A percentile compares a stretch with the other conserved stretches of the same genome.
These are phyloP conservation scores for Phaeodactylum tricornutum DNA, from an alignment of 108 stramenopile species.

Conservation along the genomic window DNA sequence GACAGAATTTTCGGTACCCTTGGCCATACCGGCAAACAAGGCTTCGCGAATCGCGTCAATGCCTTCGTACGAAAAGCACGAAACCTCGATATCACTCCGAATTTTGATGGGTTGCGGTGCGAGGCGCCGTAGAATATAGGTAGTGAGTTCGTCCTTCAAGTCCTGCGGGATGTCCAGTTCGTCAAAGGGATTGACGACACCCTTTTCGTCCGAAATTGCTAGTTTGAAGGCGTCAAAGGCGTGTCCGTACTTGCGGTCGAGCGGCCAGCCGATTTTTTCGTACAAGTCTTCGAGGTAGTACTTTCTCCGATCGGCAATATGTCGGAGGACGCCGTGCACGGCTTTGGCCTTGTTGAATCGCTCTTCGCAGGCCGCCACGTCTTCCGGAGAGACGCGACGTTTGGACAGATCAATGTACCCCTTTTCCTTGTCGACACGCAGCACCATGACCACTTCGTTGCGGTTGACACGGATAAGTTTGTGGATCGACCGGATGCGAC, in stretches of 20 bases:
- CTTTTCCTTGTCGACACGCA: constrained; percentile 98
- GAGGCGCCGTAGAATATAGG: constrained; percentile 81
- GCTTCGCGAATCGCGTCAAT: constrained; percentile 97
- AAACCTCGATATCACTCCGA: constrained; percentile 96
- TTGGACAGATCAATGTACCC: constrained; percentile 99
- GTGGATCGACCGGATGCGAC: constrained; percentile 98
- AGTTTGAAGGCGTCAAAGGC: constrained; percentile 98
- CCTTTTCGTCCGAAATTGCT: constrained; percentile 77
- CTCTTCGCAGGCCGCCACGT: constrained; percentile 96
- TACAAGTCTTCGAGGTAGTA: constrained; percentile 88
- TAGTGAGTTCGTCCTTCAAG: constrained; percentile 73
- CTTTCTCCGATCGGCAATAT: constrained; percentile 90
- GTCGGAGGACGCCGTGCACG: constrained; percentile 93
- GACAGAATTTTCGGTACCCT: constrained; percentile 54
- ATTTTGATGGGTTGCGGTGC: constrained; percentile 98
- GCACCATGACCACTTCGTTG: constrained; percentile 99
- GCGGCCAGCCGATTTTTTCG: constrained; percentile 94
- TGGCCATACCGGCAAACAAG: constrained; percentile 88
- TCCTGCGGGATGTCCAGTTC: constrained; percentile 61
- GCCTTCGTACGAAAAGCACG: constrained; percentile 97
- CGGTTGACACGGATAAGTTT: constrained; percentile 97
- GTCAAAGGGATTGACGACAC: constrained; percentile 64
- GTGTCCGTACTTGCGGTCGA: constrained; percentile 95
- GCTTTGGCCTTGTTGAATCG: constrained; percentile 96
- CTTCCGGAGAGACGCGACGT: constrained; percentile 95